Percentiles rank a stretch among this genome's conserved stretches.
Conservation (phyloP, 345 rosid species). For the Mercurialis annua region DNA sequence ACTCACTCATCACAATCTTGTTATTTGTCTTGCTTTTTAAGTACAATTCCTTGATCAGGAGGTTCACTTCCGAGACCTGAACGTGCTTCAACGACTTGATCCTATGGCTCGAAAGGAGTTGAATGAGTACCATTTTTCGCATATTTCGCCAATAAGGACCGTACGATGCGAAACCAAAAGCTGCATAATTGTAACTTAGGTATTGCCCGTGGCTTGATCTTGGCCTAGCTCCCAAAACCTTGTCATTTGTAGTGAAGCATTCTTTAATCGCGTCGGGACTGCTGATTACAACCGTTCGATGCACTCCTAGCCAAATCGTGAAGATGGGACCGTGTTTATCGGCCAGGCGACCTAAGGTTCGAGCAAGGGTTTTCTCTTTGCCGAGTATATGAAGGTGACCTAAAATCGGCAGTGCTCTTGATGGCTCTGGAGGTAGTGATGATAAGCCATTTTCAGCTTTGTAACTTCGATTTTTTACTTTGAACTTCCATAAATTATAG, state of each 20-base stretch:
- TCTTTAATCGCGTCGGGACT: constrained; percentile 13
- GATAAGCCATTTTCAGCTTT: background rate
- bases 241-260: constrained; percentile 24
- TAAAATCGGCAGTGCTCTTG: constrained; percentile 17
- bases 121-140: constrained; percentile 8
- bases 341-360: constrained; percentile 21
- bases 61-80: constrained; percentile 20
- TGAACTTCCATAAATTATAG: constrained; percentile 2
- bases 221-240: constrained; percentile 18
- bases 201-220: constrained; percentile 22
- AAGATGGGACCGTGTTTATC: constrained; percentile 28
- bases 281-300: constrained; percentile 21
- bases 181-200: constrained; percentile 20
- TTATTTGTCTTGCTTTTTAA: background rate
- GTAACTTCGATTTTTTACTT: background rate
- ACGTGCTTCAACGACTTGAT: constrained; percentile 21
- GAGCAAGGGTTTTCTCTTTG: constrained; percentile 22
- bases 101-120: constrained; percentile 22
- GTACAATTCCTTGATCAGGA: constrained; percentile 14
- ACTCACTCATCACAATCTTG: constrained; percentile 16
- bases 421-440: constrained; percentile 16
- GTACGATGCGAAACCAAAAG: constrained; percentile 17
- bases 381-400: constrained; percentile 26
- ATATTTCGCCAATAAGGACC: constrained; percentile 20
- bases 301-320: constrained; percentile 20